Evolutionary conservation across 2,329 filamentous ascomycete species (phyloP), one percentile per base, ranked within the genome.

Genomic region (Ophidiomyces ophidiicola): DNA sequence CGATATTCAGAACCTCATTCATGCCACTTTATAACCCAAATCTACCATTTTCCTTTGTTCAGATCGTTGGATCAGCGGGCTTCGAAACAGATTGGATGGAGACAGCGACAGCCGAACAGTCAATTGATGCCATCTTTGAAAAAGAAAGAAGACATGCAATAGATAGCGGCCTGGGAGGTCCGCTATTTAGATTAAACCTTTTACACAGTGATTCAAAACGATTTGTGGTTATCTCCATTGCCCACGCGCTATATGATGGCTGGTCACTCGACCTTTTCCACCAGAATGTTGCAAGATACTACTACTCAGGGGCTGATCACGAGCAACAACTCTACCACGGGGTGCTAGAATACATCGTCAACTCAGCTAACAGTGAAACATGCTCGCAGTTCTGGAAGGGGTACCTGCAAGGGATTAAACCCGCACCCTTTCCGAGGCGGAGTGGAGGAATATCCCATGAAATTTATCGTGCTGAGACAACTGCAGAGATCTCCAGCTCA

Each of bases 231-330:
- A 55, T 94, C 1, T 87, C 84, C 0, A 76, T 94, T 26, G 72
- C 86, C 0, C 87, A 94, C 58, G 84, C 86, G 1, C 67, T 94
- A 14, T 94, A 94, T 48, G 87, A 94, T 53, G 87, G 87, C 0
- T 86, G 79, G 74, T 93, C 86, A 2, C 69, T 94, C 8, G 66
- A 68, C 3, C 62, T 92, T 11, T 59, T 94, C 1, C 84, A 90
- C 49, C 64, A 70, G 30, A 77, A 90, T 50, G 70, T 94, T 1
- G 58, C 68, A 11, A 64, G 59, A n/a, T 75, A 78, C 1, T 39
- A n/a, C n/a, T 93, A 92, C 46, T 33, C 63, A 3, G 63, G 64
- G 3, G 46, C 55, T 0, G 54, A 63, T 7, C 46, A 49, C 2
- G 25, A 56, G 1, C 67, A 76, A 3, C 63, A 68, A 6, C 55